Percentiles rank a stretch among this genome's conserved stretches.
Conservation (phyloP, 2,329 filamentous ascomycete species). For the Aspergillus tanneri region DNA sequence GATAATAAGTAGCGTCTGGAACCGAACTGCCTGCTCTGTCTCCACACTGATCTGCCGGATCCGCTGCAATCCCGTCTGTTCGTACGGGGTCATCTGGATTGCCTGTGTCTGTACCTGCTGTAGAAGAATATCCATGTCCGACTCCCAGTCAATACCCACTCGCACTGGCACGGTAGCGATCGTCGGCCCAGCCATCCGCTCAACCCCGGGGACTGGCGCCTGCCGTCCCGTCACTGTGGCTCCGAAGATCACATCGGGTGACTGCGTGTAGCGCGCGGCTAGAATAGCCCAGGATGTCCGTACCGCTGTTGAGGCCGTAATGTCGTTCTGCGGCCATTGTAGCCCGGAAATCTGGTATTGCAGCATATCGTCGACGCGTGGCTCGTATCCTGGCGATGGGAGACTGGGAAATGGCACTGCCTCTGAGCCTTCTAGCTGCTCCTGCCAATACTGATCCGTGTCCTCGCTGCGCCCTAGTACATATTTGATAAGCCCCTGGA, state of each 20-base stretch:
- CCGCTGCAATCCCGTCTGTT: constrained; percentile 54
- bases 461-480: background rate
- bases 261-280: constrained; percentile 33
- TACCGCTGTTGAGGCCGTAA: constrained; percentile 32
- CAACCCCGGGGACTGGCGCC: constrained; percentile 37
- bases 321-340: constrained; percentile 11
- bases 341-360: constrained; percentile 5
- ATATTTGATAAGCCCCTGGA: constrained; percentile 1
- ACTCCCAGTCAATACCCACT: constrained; percentile 10
- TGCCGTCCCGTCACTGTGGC: constrained; percentile 43
- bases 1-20: constrained; percentile 43
- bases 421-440: background rate
- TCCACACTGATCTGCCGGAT: constrained; percentile 53
- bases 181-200: constrained; percentile 31
- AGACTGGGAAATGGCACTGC: constrained; percentile 4
- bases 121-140: constrained; percentile 49
- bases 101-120: constrained; percentile 54
- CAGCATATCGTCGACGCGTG: background rate
- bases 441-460: constrained; percentile 6
- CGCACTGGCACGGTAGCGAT: constrained; percentile 20
- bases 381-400: constrained; percentile 1
- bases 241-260: constrained; percentile 43
- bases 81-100: constrained; percentile 56
- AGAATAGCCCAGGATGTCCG: constrained; percentile 41
- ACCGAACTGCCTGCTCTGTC: constrained; percentile 38